phyloP scores from a whole-genome alignment of 192 early-diverging fungal genomes.

The Coemansia sp. region DNA sequence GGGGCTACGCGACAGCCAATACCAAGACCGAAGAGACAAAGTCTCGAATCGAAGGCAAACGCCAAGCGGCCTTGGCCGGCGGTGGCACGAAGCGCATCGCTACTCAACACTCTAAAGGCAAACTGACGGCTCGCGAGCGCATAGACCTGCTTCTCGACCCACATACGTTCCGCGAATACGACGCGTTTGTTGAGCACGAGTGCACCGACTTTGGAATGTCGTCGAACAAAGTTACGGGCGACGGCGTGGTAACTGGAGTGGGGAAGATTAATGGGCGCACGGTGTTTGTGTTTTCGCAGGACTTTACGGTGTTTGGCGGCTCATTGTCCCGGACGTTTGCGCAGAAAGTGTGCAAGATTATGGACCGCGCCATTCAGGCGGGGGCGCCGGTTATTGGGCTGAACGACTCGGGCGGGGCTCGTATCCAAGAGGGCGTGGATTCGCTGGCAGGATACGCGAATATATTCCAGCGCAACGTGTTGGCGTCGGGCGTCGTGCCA shows the following conservation, averaged over 20 bases:
- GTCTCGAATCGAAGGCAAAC: slow-evolving; percentile 62
- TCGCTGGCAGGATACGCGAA: slow-evolving; percentile 94
- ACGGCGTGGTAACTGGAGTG: slow-evolving; percentile 95
- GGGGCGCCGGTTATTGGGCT: slow-evolving; percentile 94
- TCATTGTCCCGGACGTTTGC: slow-evolving; percentile 86
- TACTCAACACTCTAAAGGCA: slow-evolving; percentile 89
- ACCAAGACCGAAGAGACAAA: slow-evolving; percentile 29
- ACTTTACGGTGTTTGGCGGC: slow-evolving; percentile 93
- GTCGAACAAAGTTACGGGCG: slow-evolving; percentile 77
- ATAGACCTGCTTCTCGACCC: slow-evolving; percentile 81
- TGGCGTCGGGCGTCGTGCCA: slow-evolving; percentile 90
- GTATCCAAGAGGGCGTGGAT: slow-evolving; percentile 98
- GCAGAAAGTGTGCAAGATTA: slow-evolving; percentile 88
- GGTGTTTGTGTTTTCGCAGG: slow-evolving; percentile 90
- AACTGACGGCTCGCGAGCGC: slow-evolving; percentile 91
- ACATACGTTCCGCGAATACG: slow-evolving; percentile 86
- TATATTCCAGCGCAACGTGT: slow-evolving; percentile 93
- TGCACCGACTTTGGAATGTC: slow-evolving; percentile 91
- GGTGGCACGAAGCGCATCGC: slow-evolving; percentile 79
- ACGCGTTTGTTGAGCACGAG: slow-evolving; percentile 92
- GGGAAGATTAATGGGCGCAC: slow-evolving; percentile 90
- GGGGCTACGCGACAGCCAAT: slow-evolving; percentile 32
- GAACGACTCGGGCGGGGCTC: slow-evolving; percentile 96
- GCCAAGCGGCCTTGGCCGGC: slow-evolving; percentile 70
- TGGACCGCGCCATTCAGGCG: slow-evolving; percentile 90